Percentiles rank a stretch among this genome's conserved stretches.
phyloP scores from a whole-genome alignment of 148 eudicot genomes.

The Gaultheria prostrata region DNA sequence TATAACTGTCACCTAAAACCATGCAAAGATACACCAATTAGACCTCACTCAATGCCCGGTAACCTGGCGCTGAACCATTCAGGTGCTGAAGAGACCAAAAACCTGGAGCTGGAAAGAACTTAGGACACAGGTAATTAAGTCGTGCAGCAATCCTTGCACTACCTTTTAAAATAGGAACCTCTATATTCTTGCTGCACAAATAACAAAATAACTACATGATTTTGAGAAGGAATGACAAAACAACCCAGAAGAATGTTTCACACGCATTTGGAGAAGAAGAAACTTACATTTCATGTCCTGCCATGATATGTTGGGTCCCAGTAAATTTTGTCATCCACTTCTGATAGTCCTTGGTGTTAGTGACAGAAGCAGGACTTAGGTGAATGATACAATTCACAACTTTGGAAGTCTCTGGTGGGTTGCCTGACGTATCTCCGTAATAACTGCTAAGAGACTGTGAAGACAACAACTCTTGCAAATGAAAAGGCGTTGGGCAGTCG shows the following conservation, averaged over 20 bases:
- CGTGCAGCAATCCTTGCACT: slow-evolving; percentile 89
- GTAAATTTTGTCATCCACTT: slow-evolving; percentile 85
- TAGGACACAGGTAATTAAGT: slow-evolving; percentile 85
- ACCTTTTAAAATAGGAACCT: slow-evolving; percentile 73
- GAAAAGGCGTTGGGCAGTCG: slow-evolving; percentile 81
- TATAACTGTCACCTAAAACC: slow-evolving; percentile 1
- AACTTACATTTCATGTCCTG: slow-evolving; percentile 88
- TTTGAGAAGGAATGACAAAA: background rate
- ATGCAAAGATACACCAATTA: slow-evolving; percentile 11
- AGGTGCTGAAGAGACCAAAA: slow-evolving; percentile 58
- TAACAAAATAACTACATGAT: slow-evolving; percentile 12
- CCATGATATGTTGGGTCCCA: slow-evolving; percentile 74
- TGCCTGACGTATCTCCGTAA: slow-evolving; percentile 40
- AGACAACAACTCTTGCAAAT: slow-evolving; percentile 59
- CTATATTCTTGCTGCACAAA: slow-evolving; percentile 62
- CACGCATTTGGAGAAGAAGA: background rate
- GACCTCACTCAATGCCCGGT: slow-evolving; percentile 45
- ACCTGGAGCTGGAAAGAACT: slow-evolving; percentile 89
- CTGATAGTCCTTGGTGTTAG: slow-evolving; percentile 49
- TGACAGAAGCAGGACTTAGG: slow-evolving; percentile 61
- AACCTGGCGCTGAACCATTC: slow-evolving; percentile 22
- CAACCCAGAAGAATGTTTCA: slow-evolving; percentile 1
- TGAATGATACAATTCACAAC: slow-evolving; percentile 79
- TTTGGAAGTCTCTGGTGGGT: slow-evolving; percentile 40
- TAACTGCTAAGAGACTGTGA: slow-evolving; percentile 48